A percentile compares a stretch with the other conserved stretches of the same genome.
These are phyloP conservation scores for Blastobotrys terrestris DNA, from an alignment of 805 yeast species.

Conservation along the genomic window DNA sequence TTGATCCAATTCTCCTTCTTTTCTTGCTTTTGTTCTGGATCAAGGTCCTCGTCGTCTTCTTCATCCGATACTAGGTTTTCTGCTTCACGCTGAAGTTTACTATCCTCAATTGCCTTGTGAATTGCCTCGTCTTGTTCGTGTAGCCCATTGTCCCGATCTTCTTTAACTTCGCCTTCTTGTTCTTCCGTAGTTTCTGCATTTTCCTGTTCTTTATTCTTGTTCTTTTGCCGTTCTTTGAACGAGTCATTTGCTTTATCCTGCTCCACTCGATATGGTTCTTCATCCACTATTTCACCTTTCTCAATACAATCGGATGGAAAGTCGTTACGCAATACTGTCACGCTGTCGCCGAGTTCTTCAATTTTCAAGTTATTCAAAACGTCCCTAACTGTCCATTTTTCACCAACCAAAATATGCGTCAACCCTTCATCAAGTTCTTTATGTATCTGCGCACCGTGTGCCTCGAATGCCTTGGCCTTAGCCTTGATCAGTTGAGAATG, in stretches of 20 bases:
- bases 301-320: conserved; percentile 33
- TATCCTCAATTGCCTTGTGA: conserved; percentile 6
- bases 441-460: conserved; percentile 24
- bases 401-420: conserved; percentile 26
- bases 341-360: conserved; percentile 2
- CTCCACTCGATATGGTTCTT: background rate
- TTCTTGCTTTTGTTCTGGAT: conserved; percentile 3
- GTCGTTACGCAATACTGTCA: conserved; percentile 15
- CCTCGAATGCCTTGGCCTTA: conserved; percentile 12
- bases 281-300: conserved; percentile 11
- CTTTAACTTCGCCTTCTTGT: background rate
- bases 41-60: conserved; percentile 5
- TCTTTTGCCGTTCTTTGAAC: background rate
- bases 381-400: conserved; percentile 4
- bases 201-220: background rate
- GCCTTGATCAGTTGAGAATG: conserved; percentile 9
- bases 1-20: background rate
- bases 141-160: background rate
- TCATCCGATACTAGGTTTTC: background rate
- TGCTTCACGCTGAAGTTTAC: background rate
- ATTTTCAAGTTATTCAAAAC: conserved; percentile 4
- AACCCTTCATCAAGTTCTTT: conserved; percentile 8
- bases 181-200: background rate
- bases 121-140: conserved; percentile 2
- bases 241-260: background rate